Evolutionary conservation across 192 early-diverging fungal species (phyloP), one percentile per base, ranked within the genome.

Genomic region (Gonapodya sp.): DNA sequence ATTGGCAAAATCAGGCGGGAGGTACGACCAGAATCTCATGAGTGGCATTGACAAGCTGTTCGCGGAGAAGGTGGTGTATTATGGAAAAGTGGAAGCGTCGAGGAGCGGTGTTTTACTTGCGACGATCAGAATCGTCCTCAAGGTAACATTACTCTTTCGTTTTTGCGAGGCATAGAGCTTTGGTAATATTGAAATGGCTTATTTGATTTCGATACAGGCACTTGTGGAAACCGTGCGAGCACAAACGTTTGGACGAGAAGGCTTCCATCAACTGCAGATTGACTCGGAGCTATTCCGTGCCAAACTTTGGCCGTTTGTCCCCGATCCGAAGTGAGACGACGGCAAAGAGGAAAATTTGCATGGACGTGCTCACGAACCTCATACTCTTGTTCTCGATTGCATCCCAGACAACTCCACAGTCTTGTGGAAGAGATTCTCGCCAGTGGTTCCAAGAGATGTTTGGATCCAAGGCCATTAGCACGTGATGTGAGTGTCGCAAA

Each of bases 1-100:
- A 79, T 77, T 92, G 46, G 46, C 8, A 16, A 64, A 64, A 64
- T 64, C 46, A 64, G 46, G 46, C 24, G 46, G 8, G 8, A 64
- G 24, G 24, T 64, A 64, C 46, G 46, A 64, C 46, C 46, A 64
- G 24, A 64, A 64, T 24, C 24, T 64, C 8, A 64, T 64, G 80
- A 89, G 82, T 36, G 87, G 91, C 77, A 93, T 94, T 81, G 91
- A 91, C 80, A 89, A 88, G 35, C 85, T 94, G 30, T 94, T 94
- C 82, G 85, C 89, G 18, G 93, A 93, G 31, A 85, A 88, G 0
- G 85, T 92, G 16, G 92, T 90, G 78, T 91, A 91, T 35, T 92
- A 89, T 84, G 85, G 88, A 33, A 82, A 77, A 34, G 87, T 92
- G 14, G 92, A 93, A 35, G 80, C 91, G 82, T 85, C 82, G 33